phyloP scores from a whole-genome alignment of 768 basidiomycete genomes.

The Pleurotus djamor region DNA sequence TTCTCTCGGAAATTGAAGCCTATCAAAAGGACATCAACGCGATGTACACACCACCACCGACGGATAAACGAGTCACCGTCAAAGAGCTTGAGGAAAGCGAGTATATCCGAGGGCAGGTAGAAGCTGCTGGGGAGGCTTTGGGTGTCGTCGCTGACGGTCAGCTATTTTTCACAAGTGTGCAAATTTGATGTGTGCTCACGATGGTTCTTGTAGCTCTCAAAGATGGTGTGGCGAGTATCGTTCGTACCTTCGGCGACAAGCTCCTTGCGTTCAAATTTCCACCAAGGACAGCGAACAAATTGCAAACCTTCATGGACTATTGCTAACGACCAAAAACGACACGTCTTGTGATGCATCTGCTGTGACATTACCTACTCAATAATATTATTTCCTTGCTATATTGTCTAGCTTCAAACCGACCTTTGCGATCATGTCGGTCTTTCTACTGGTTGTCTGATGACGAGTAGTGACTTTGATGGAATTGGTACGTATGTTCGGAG shows the following conservation, averaged over 20 bases:
- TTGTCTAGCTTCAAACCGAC: neutral
- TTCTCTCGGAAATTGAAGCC: slow-evolving; percentile 64
- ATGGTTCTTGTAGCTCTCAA: slow-evolving; percentile 48
- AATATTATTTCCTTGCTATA: neutral
- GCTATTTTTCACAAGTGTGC: slow-evolving; percentile 19
- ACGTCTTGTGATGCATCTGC: too few species aligned
- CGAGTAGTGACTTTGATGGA: too few species aligned
- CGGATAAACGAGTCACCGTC: slow-evolving; percentile 26
- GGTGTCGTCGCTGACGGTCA: slow-evolving; percentile 57
- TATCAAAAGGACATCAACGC: slow-evolving; percentile 54
- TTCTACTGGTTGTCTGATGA: too few species aligned
- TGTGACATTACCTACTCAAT: too few species aligned
- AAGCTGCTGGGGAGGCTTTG: slow-evolving; percentile 53
- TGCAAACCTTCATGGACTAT: slow-evolving; percentile 74
- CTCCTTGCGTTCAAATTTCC: slow-evolving; percentile 78
- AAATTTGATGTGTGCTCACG: neutral
- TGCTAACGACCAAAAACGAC: slow-evolving; percentile 21
- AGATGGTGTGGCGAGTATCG: slow-evolving; percentile 62
- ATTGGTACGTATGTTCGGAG: too few species aligned
- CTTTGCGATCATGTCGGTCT: too few species aligned
- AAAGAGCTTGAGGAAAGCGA: slow-evolving; percentile 36
- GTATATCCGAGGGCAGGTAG: slow-evolving; percentile 44
- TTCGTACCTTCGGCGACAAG: slow-evolving; percentile 73
- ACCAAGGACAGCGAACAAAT: slow-evolving; percentile 58
- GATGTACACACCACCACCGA: slow-evolving; percentile 31